Evolutionary conservation across 352 stramenopile genomes (phyloP).

Genomic region (Phytophthora foliorum): DNA sequence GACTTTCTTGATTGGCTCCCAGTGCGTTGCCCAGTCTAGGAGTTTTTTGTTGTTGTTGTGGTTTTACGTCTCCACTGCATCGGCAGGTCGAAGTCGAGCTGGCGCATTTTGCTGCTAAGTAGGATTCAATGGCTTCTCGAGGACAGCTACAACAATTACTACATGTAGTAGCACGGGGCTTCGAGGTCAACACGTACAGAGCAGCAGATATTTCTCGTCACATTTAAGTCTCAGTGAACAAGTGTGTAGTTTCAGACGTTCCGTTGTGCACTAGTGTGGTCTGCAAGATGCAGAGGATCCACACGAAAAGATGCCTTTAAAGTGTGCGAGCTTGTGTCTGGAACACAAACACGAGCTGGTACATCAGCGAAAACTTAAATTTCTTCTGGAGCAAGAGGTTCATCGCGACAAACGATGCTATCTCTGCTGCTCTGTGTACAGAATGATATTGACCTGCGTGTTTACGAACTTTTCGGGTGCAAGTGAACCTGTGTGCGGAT

Average conservation of each 20-base stretch:
- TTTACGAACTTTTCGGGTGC: slow-evolving; percentile 6
- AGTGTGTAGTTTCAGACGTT: no score
- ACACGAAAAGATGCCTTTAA: slow-evolving; percentile 40
- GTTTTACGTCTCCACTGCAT: no score
- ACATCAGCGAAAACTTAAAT: slow-evolving; percentile 37
- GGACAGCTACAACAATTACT: no score
- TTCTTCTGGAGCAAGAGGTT: slow-evolving; percentile 14
- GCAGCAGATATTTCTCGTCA: neutral
- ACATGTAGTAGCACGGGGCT: no score
- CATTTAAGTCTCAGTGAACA: no score
- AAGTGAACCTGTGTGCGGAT: slow-evolving; percentile 20
- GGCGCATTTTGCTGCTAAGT: no score
- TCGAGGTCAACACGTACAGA: slow-evolving; percentile 9
- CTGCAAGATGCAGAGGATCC: slow-evolving; percentile 38
- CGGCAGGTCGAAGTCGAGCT: no score
- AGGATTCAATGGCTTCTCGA: no score
- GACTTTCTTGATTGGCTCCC: no score
- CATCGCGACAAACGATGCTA: slow-evolving; percentile 21
- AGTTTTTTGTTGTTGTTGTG: no score
- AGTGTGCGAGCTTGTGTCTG: slow-evolving; percentile 38
- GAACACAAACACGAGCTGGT: slow-evolving; percentile 51
- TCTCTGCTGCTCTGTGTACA: slow-evolving; percentile 37
- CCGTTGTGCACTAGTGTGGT: slow-evolving; percentile 42
- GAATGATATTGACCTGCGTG: slow-evolving; percentile 23
- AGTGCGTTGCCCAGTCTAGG: no score